Percentiles rank a stretch among this genome's conserved stretches.
phyloP scores from a whole-genome alignment of 2,329 filamentous ascomycete species.

The Alternaria triticina region DNA sequence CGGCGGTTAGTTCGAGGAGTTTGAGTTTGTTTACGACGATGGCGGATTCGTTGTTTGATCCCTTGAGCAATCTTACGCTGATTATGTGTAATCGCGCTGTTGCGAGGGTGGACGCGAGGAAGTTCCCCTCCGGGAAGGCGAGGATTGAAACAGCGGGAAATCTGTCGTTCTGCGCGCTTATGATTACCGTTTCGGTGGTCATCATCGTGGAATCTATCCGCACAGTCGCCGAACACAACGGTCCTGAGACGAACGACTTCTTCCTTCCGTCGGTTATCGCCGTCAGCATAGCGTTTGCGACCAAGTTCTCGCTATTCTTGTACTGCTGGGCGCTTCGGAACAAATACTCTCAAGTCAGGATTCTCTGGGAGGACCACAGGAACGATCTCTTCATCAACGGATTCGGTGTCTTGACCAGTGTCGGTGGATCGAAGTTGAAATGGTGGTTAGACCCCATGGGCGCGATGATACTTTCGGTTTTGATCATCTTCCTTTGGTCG shows the following conservation, averaged over 20 bases:
- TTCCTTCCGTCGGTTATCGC: conserved; percentile 84
- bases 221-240: conserved; percentile 64
- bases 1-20: conserved; percentile 75
- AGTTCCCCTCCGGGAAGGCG: conserved; percentile 91
- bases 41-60: conserved; percentile 95
- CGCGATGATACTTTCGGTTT: conserved; percentile 78
- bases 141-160: conserved; percentile 95
- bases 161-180: conserved; percentile 94
- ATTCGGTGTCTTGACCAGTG: conserved; percentile 86
- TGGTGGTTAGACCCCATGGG: conserved; percentile 98
- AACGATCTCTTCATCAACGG: conserved; percentile 98
- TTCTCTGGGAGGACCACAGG: conserved; percentile 95
- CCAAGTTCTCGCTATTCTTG: conserved; percentile 82
- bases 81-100: conserved; percentile 89
- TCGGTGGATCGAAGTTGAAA: conserved; percentile 84
- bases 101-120: conserved; percentile 80
- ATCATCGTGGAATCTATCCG: conserved; percentile 86
- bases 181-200: conserved; percentile 90
- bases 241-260: conserved; percentile 65
- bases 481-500: conserved; percentile 83
- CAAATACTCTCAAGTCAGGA: conserved; percentile 88
- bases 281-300: conserved; percentile 81
- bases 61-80: conserved; percentile 83
- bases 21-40: conserved; percentile 70
- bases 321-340: conserved; percentile 93